Evolutionary conservation across 768 basidiomycete species (phyloP).

Genomic region (Russula griseocarnosa): DNA sequence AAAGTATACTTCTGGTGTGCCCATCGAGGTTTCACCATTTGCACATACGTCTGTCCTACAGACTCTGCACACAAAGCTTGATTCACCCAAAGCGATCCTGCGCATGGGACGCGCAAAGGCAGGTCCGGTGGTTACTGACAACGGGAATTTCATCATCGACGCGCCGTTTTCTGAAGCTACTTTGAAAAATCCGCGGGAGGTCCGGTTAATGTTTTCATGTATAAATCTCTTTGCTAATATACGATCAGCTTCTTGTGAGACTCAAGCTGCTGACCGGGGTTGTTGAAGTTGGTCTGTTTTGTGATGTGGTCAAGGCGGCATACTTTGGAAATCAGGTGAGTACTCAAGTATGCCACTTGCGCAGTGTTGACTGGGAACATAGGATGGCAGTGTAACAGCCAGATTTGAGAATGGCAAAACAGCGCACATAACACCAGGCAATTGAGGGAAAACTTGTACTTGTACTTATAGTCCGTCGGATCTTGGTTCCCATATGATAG

Average conservation of each 20-base stretch:
- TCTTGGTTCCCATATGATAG: neutral
- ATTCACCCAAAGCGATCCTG: conserved; percentile 68
- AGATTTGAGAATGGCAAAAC: conserved; percentile 12
- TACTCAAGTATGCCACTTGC: neutral
- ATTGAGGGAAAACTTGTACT: neutral
- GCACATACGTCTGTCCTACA: conserved; percentile 87
- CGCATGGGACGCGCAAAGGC: conserved; percentile 94
- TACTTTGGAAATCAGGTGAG: conserved; percentile 87
- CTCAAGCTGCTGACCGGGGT: conserved; percentile 97
- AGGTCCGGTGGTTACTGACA: conserved; percentile 95
- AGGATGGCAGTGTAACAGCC: conserved; percentile 22
- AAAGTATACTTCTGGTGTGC: conserved; percentile 84
- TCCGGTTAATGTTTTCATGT: conserved; percentile 47
- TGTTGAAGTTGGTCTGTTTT: conserved; percentile 98
- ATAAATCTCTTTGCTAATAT: conserved; percentile 2
- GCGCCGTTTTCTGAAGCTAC: conserved; percentile 76
- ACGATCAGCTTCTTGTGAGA: conserved; percentile 58
- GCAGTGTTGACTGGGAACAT: conserved; percentile 1
- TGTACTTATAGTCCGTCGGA: conserved; percentile 8
- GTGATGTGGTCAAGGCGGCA: conserved; percentile 87
- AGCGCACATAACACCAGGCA: conserved; percentile 9
- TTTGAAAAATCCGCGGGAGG: conserved; percentile 50
- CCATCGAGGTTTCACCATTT: conserved; percentile 95
- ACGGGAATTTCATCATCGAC: conserved; percentile 97
- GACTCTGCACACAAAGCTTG: conserved; percentile 54